Evolutionary conservation across 805 yeast species (phyloP), one percentile per base, ranked within the genome.

Genomic region (Kluyveromyces aestuarii): DNA sequence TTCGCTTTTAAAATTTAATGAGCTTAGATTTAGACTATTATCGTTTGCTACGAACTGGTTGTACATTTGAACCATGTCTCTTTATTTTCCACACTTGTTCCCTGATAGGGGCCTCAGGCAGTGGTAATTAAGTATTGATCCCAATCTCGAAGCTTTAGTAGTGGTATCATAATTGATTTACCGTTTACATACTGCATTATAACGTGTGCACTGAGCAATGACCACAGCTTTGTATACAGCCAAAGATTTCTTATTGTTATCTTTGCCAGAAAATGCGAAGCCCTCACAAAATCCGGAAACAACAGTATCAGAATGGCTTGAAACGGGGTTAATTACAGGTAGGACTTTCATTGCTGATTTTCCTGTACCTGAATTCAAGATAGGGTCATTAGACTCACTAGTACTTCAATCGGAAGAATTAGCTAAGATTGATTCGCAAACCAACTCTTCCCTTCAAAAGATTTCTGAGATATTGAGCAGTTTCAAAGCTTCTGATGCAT

Each of bases 321-420:
- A 81, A 54, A 66, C 73, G 46, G 64, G 70, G 30, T 69, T 84
- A 50, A 68, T 76, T 51, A 77, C 73, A 19, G 90, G 89, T 18
- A 75, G 72, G 55, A 74, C 77, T 39, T 81, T 78, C 44, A 72
- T 87, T 35, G 66, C 73, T 47, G 70, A 75, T 48, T 77, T 85
- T 50, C 71, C 73, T 36, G 73, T 89, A 46, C 98, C 98, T 8
- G 80, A 75, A 52, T 91, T 93, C 69, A 91, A 93, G 67, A 87
- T 93, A 53, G 97, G 97, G 27, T 90, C 98, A 11, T 76, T 93
- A 62, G 99, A 93, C 68, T 83, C 89, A 30, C 75, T 93, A 51
- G 95, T 93, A 48, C 81, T 84, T 58, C 90, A 90, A 68, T 81
- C 90, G 64, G 99, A 93, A 60, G 98, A 91, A 61, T 75, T 93